Evolutionary conservation across 2,329 filamentous ascomycete species (phyloP), one percentile per base, ranked within the genome.

Genomic region (Escovopsis sp.): DNA sequence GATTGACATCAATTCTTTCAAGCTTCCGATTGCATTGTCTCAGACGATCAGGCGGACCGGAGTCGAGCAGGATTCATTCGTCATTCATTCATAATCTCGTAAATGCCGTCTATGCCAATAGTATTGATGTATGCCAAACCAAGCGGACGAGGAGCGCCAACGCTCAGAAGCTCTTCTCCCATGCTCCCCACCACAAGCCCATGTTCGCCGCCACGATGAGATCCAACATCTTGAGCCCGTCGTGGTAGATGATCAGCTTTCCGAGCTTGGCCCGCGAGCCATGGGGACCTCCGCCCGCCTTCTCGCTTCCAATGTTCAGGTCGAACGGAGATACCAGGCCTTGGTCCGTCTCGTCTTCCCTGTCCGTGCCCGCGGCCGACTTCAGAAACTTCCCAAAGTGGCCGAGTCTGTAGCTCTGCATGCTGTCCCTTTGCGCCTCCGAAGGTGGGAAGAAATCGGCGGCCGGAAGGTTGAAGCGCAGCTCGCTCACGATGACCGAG

Each of bases 191-290:
- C 85, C 88, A 98, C 12, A 96, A 67, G 1, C 84, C 86, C 63
- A 98, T 75, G 56, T 94, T 95, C 10, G 87, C 83, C 4, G 89
- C 85, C 18, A 98, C 85, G 0, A 94, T 69, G 45, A 98, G 61
- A 67, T 98, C 91, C 53, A 96, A 62, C 89, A 98, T 96, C 67
- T 94, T 94, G 49, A 94, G 64, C 0, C 91, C 91, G 54, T 94
- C 88, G 43, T 89, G 79, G 52, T 87, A 77, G 33, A 98, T 73
- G 41, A 96, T 86, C 41, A 98, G 66, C 62, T 96, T 98, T 1
- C 89, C 91, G 52, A 98, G 66, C 65, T 98, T 98, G 4, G 86
- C 88, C 54, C 85, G 77, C 59, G 85, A 87, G 0, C 89, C 89
- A 37, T 81, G 73, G 55, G 84, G 82, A 0, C 89, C 89, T 19